Conservation (phyloP, 2,329 filamentous ascomycete species). For the Xylaria digitata region DNA sequence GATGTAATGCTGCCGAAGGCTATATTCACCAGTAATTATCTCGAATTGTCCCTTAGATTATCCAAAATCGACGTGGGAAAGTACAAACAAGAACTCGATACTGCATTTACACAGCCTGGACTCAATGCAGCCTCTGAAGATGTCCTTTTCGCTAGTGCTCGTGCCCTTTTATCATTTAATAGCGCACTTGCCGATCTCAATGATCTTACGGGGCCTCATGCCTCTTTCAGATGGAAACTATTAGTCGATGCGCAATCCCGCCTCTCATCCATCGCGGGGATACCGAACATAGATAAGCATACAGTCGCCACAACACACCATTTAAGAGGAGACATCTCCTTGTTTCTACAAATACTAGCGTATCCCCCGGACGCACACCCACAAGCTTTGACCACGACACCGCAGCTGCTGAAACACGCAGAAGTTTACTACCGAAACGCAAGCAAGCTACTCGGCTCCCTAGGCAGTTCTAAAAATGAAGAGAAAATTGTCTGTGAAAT, state of each 20-base stretch:
- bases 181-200: slow-evolving; percentile 42
- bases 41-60: slow-evolving; percentile 45
- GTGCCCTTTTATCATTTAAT: slow-evolving; percentile 46
- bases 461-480: slow-evolving; percentile 18
- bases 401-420: slow-evolving; percentile 47
- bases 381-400: slow-evolving; percentile 40
- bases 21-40: slow-evolving; percentile 42
- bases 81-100: slow-evolving; percentile 47
- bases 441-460: slow-evolving; percentile 40
- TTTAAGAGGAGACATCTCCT: slow-evolving; percentile 47
- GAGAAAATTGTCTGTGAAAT: slow-evolving; percentile 34
- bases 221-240: slow-evolving; percentile 46
- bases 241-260: slow-evolving; percentile 42
- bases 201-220: slow-evolving; percentile 17
- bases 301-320: slow-evolving; percentile 45
- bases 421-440: slow-evolving; percentile 51
- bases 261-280: slow-evolving; percentile 36
- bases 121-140: slow-evolving; percentile 40
- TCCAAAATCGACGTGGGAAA: slow-evolving; percentile 42
- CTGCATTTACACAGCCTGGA: slow-evolving; percentile 43
- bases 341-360: slow-evolving; percentile 45
- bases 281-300: slow-evolving; percentile 25
- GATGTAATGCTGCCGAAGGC: slow-evolving; percentile 47
- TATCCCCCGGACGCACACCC: slow-evolving; percentile 43
- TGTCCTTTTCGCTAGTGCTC: slow-evolving; percentile 42